phyloP scores from a whole-genome alignment of 768 basidiomycete species.

The Kwoniella heveanensis region DNA sequence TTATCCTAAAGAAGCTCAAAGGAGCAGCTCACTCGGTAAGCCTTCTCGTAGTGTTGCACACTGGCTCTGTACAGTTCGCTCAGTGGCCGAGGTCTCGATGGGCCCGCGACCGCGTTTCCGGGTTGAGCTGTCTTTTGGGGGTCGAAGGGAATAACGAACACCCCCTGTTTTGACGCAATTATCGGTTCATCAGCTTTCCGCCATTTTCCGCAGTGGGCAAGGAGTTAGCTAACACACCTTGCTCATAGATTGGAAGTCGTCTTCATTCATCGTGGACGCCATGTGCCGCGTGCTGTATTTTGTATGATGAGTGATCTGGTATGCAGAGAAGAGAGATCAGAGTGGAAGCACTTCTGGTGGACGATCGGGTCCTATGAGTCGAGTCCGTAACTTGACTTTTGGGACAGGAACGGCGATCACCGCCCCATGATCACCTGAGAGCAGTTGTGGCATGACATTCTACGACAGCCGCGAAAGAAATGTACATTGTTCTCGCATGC shows the following conservation, averaged over 20 bases:
- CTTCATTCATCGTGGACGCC: conserved; percentile 17
- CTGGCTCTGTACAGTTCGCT: conserved; percentile 24
- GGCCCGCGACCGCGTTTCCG: conserved; percentile 26
- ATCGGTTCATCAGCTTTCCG: neutral
- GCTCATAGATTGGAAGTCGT: conserved; percentile 38
- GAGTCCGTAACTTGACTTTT: neutral
- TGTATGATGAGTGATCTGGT: neutral
- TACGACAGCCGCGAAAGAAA: too few species aligned
- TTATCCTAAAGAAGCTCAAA: too few species aligned
- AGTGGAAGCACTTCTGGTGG: too few species aligned
- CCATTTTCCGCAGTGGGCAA: neutral
- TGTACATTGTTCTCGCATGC: neutral
- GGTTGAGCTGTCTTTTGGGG: neutral
- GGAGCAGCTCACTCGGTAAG: conserved; percentile 22
- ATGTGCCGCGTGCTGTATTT: neutral
- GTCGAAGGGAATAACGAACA: conserved; percentile 42
- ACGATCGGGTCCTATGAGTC: too few species aligned
- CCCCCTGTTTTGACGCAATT: conserved; percentile 26
- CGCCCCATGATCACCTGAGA: neutral
- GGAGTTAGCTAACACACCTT: conserved; percentile 24
- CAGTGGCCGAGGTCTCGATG: conserved; percentile 27
- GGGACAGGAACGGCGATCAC: neutral
- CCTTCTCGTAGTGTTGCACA: conserved; percentile 18
- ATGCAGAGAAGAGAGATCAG: too few species aligned
- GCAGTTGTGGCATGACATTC: too few species aligned